Conservation (phyloP, 75 land plant species). For the Gnetum montanum region DNA sequence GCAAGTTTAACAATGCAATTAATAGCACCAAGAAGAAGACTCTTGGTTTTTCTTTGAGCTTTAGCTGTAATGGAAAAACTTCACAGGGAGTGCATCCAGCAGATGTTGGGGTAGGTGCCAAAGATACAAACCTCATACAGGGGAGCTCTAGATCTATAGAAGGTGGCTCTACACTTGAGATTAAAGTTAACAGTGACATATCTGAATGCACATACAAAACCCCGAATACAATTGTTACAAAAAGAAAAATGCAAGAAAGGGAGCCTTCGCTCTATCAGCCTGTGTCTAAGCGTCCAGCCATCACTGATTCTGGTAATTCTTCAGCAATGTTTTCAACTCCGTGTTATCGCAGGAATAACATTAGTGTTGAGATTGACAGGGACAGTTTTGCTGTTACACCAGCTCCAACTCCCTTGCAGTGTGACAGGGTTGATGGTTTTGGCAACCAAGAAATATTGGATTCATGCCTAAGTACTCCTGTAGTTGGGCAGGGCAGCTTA, state of each 20-base stretch:
- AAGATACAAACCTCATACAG: conserved; percentile 8
- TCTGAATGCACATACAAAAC: conserved; percentile 27
- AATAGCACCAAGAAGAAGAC: conserved; percentile 42
- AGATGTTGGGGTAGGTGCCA: conserved; percentile 8
- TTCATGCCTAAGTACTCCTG: conserved; percentile 8
- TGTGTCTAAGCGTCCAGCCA: conserved; percentile 43
- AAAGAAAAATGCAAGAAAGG: conserved; percentile 62
- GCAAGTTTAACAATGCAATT: conserved; percentile 21
- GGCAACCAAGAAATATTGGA: neutral
- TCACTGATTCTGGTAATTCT: conserved; percentile 32
- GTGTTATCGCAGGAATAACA: conserved; percentile 17
- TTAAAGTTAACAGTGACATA: conserved; percentile 16
- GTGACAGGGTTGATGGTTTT: conserved; percentile 29
- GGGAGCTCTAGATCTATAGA: conserved; percentile 9
- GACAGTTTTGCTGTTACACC: conserved; percentile 12
- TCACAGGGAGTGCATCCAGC: conserved; percentile 12
- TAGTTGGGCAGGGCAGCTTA: conserved; percentile 15
- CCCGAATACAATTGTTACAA: conserved; percentile 50
- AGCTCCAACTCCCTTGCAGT: neutral
- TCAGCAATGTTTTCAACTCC: conserved; percentile 44
- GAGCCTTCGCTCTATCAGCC: conserved; percentile 30
- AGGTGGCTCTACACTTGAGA: conserved; percentile 1
- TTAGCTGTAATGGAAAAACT: conserved; percentile 16
- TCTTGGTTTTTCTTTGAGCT: conserved; percentile 38
- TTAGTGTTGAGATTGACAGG: conserved; percentile 15